Evolutionary conservation across 2,329 filamentous ascomycete species (phyloP).

Genomic region (Trichoderma citrinoviride): DNA sequence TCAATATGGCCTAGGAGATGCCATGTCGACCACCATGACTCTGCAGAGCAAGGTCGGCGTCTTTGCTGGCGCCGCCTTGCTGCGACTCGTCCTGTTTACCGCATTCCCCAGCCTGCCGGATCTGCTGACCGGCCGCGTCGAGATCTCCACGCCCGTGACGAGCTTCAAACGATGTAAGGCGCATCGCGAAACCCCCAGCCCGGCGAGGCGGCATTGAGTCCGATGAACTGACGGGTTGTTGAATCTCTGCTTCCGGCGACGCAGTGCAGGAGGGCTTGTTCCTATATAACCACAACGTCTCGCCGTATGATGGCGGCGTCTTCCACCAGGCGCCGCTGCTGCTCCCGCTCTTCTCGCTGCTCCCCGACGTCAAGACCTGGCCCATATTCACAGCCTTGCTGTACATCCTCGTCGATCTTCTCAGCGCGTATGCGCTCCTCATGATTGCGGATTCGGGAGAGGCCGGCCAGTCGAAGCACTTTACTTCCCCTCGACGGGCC

Average conservation of each 20-base stretch:
- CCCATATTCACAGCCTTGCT: slow-evolving; percentile 75
- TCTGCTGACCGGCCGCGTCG: slow-evolving; percentile 84
- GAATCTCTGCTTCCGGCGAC: neutral
- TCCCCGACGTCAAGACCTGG: slow-evolving; percentile 66
- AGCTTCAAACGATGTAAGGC: slow-evolving; percentile 92
- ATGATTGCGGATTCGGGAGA: slow-evolving; percentile 80
- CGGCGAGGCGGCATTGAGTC: neutral
- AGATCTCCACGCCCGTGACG: slow-evolving; percentile 94
- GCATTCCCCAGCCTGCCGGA: slow-evolving; percentile 81
- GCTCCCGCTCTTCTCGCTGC: slow-evolving; percentile 83
- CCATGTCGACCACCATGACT: slow-evolving; percentile 41
- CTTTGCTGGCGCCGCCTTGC: slow-evolving; percentile 70
- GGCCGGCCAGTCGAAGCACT: slow-evolving; percentile 69
- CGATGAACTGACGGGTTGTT: slow-evolving; percentile 4
- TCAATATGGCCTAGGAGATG: slow-evolving; percentile 31
- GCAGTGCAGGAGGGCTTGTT: slow-evolving; percentile 94
- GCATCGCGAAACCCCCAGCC: neutral
- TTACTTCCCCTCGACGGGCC: slow-evolving; percentile 72
- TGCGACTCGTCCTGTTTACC: slow-evolving; percentile 77
- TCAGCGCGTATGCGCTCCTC: slow-evolving; percentile 76
- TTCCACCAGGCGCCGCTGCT: slow-evolving; percentile 81
- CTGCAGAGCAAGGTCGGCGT: slow-evolving; percentile 51
- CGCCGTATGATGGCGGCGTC: slow-evolving; percentile 92
- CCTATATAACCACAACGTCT: slow-evolving; percentile 93
- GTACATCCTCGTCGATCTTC: slow-evolving; percentile 76